These are phyloP conservation scores for Fusarium fracticaudum DNA, from an alignment of 2,329 filamentous ascomycete species.

Conservation along the genomic window DNA sequence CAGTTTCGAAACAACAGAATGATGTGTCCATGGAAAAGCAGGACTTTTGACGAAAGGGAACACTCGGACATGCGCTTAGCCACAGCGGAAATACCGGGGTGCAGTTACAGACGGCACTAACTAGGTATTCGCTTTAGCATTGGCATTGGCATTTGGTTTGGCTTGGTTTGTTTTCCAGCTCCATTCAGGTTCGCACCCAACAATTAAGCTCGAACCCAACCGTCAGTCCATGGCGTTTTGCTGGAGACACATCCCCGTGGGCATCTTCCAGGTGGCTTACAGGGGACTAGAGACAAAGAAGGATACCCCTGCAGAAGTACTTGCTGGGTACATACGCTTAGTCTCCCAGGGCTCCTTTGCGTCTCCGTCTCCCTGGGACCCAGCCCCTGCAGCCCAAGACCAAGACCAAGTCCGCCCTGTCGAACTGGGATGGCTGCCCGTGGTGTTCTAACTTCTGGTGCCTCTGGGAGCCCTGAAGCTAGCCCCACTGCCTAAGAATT, in stretches of 20 bases:
- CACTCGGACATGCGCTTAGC: constrained; percentile 31
- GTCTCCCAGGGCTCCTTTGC: constrained; percentile 12
- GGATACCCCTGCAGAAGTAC: constrained; percentile 35
- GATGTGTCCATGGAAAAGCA: constrained; percentile 15
- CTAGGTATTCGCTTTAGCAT: constrained; percentile 7
- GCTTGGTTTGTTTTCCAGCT: constrained; percentile 2
- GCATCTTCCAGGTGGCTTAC: background rate
- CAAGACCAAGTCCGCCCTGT: constrained; percentile 44
- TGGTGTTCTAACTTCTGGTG: constrained; percentile 3
- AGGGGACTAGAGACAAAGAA: constrained; percentile 6
- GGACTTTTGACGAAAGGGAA: constrained; percentile 14
- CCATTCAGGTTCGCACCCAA: constrained; percentile 35
- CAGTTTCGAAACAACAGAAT: constrained; percentile 18
- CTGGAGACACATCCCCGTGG: constrained; percentile 41
- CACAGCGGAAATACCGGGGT: constrained; percentile 44
- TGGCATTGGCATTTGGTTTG: constrained; percentile 15
- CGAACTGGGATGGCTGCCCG: constrained; percentile 38
- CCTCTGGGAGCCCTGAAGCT: constrained; percentile 37
- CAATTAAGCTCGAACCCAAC: constrained; percentile 45
- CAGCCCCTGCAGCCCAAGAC: constrained; percentile 20
- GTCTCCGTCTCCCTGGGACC: constrained; percentile 33
- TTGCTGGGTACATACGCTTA: constrained; percentile 34
- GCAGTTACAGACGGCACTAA: constrained; percentile 6
- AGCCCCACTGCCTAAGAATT: constrained; percentile 41
- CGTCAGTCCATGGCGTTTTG: constrained; percentile 43